Conservation (phyloP, 2,329 filamentous ascomycete species). For the Cryphonectria nitschkei region DNA sequence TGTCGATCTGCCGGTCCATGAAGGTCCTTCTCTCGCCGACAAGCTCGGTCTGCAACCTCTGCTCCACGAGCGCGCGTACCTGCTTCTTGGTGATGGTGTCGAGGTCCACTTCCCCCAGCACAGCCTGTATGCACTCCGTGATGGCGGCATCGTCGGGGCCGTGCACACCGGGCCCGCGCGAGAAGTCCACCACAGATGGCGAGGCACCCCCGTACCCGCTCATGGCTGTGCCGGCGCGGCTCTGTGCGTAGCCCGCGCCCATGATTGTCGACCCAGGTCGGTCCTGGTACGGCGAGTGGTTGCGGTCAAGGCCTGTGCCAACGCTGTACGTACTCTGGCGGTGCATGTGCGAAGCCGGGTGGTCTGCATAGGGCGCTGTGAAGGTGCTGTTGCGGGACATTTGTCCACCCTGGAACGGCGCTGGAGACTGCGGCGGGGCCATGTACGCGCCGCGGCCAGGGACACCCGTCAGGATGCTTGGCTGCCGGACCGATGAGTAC, state of each 20-base stretch:
- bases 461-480: conserved; percentile 86
- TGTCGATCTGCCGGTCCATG: conserved; percentile 91
- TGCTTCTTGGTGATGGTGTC: conserved; percentile 99
- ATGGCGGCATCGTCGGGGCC: conserved; percentile 82
- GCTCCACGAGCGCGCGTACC: conserved; percentile 86
- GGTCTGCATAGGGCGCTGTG: conserved; percentile 52
- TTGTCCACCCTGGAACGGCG: conserved; percentile 62
- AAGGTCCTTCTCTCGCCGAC: conserved; percentile 84
- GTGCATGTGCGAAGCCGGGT: conserved; percentile 42
- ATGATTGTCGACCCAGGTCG: conserved; percentile 51
- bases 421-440: conserved; percentile 76
- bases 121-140: conserved; percentile 79
- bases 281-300: conserved; percentile 63
- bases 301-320: conserved; percentile 51
- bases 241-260: conserved; percentile 7
- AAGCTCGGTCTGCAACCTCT: conserved; percentile 88
- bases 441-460: conserved; percentile 72
- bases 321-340: conserved; percentile 76
- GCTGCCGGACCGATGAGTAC: conserved; percentile 88
- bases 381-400: conserved; percentile 49
- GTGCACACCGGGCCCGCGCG: conserved; percentile 50
- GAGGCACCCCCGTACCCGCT: conserved; percentile 50
- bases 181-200: conserved; percentile 60
- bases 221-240: conserved; percentile 49
- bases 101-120: conserved; percentile 85